These are phyloP conservation scores for Fraxinus ornus DNA, from an alignment of 305 asterid species.

Conservation along the genomic window DNA sequence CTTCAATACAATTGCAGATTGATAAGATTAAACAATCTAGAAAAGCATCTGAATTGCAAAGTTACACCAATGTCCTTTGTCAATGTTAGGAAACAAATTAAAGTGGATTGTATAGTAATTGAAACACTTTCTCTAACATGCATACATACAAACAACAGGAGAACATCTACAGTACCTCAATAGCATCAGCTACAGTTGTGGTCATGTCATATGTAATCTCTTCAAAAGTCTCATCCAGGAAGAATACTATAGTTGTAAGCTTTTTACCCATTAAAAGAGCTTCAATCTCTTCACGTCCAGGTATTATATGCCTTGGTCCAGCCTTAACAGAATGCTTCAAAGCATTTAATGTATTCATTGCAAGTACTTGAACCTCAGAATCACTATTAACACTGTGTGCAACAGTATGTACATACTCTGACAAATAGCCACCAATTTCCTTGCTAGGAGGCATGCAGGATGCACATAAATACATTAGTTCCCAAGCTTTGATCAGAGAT, in stretches of 20 bases:
- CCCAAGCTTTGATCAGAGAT: conserved; percentile 83
- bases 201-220: conserved; percentile 96
- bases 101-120: neutral
- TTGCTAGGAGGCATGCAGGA: conserved; percentile 99
- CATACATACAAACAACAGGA: conserved; percentile 3
- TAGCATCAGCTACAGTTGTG: conserved; percentile 89
- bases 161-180: conserved; percentile 65
- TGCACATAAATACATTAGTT: conserved; percentile 85
- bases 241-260: conserved; percentile 90
- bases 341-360: conserved; percentile 79
- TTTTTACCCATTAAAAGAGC: conserved; percentile 86
- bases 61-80: neutral
- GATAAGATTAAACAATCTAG: neutral
- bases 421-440: conserved; percentile 87
- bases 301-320: conserved; percentile 83
- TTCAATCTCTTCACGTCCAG: conserved; percentile 92
- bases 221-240: conserved; percentile 97
- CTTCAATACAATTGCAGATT: neutral
- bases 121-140: neutral
- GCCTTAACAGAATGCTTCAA: conserved; percentile 88
- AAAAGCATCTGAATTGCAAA: neutral
- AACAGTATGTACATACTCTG: conserved; percentile 72
- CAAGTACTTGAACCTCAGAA: conserved; percentile 80
- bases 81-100: neutral
- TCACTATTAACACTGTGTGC: conserved; percentile 65